phyloP scores from a whole-genome alignment of 2,329 filamentous ascomycete genomes.

The Verticillium zaregamsianum region DNA sequence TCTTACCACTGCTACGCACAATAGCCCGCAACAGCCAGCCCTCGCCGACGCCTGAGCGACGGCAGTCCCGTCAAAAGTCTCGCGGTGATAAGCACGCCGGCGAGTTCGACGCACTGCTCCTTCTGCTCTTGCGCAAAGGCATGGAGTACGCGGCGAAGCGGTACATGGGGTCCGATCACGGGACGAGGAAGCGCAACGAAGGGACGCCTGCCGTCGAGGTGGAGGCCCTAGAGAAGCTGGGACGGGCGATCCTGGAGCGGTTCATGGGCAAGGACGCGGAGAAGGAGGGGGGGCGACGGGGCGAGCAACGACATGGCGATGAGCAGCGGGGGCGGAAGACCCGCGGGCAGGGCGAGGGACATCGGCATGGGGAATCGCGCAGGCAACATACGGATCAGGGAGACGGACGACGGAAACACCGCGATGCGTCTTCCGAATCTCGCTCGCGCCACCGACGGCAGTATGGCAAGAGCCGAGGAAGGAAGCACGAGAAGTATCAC shows the following conservation, averaged over 20 bases:
- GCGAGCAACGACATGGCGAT: neutral
- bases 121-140: neutral
- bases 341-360: neutral
- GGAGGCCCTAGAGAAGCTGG: slow-evolving; percentile 9
- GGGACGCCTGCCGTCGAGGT: slow-evolving; percentile 7
- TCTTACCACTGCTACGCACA: neutral
- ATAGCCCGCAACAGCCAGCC: neutral
- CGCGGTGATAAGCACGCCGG: neutral
- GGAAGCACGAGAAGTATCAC: neutral
- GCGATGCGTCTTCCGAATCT: neutral
- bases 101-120: neutral
- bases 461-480: neutral
- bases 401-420: neutral
- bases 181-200: slow-evolving; percentile 1
- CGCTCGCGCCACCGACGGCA: neutral
- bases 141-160: neutral
- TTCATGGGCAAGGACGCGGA: neutral
- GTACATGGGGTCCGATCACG: neutral
- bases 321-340: neutral
- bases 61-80: neutral
- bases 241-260: slow-evolving; percentile 7
- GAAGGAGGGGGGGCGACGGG: neutral
- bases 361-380: neutral
- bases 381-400: neutral
- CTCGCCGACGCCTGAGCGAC: neutral